phyloP scores from a whole-genome alignment of 176 grass and related monocot species.

The Rhipidocladum racemiflorum region DNA sequence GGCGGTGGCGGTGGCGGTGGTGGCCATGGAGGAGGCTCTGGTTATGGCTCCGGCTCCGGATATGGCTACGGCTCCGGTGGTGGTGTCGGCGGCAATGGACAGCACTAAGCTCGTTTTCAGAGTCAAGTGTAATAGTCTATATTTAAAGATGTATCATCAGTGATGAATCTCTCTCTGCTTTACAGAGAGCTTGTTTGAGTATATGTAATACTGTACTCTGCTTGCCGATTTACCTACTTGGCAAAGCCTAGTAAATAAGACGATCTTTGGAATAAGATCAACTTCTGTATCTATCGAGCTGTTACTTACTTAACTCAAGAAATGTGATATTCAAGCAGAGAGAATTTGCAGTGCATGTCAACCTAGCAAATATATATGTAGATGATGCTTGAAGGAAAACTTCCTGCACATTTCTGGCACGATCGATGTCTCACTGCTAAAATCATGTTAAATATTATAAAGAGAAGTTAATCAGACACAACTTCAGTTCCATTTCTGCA shows the following conservation, averaged over 20 bases:
- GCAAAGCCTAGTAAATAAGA: constrained; percentile 31
- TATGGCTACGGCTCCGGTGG: background rate
- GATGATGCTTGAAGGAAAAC: background rate
- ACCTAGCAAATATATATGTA: background rate
- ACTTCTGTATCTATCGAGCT: background rate
- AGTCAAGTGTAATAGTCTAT: background rate
- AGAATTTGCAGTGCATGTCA: background rate
- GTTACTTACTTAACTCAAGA: background rate
- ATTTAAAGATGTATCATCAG: background rate
- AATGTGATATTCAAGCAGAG: background rate
- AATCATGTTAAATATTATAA: background rate
- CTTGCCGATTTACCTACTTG: constrained; percentile 18
- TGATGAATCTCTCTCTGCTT: background rate
- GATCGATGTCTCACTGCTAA: background rate
- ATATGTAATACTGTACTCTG: background rate
- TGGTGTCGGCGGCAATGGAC: background rate
- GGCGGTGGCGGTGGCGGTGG: background rate
- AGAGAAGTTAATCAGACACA: background rate
- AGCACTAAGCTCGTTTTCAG: background rate
- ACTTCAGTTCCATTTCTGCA: background rate
- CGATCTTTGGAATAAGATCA: background rate
- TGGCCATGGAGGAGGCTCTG: background rate
- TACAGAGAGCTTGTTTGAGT: background rate
- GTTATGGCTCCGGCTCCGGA: background rate
- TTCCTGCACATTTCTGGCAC: background rate